Conservation (phyloP, 148 eudicot genomes). For the Drosera capensis region DNA sequence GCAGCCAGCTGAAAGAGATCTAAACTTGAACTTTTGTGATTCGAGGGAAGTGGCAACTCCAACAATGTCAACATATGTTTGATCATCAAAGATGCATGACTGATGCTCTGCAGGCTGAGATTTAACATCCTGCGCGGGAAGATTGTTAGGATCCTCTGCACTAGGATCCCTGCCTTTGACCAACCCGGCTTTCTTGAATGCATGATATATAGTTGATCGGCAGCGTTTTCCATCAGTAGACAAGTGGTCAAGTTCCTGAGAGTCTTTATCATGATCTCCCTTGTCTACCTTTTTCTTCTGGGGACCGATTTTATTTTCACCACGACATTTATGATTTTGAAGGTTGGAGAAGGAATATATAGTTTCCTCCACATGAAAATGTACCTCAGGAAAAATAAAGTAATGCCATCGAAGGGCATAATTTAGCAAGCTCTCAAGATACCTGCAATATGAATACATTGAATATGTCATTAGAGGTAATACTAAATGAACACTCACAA, state of each 20-base stretch:
- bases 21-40: conserved; percentile 35
- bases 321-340: conserved; percentile 7
- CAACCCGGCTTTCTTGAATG: conserved; percentile 28
- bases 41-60: conserved; percentile 21
- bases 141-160: conserved; percentile 13
- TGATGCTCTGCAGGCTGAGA: conserved; percentile 13
- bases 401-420: conserved; percentile 18
- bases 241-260: conserved; percentile 18
- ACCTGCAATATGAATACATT: conserved; percentile 26
- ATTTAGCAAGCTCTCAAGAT: conserved; percentile 36
- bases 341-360: conserved; percentile 11
- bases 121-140: conserved; percentile 10
- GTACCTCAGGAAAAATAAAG: conserved; percentile 29
- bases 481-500: too few relatives aligned
- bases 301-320: conserved; percentile 16
- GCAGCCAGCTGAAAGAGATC: conserved; percentile 36
- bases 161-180: conserved; percentile 14
- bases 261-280: conserved; percentile 14
- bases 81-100: conserved; percentile 8
- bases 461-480: too few relatives aligned
- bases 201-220: conserved; percentile 33
- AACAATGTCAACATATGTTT: conserved; percentile 21
- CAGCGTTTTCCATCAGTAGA: conserved; percentile 17
- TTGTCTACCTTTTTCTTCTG: conserved; percentile 11
- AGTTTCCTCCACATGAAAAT: conserved; percentile 18